Percentiles rank a stretch among this genome's conserved stretches.
Evolutionary conservation across 192 early-diverging fungal genomes (phyloP).

Genomic region (Coemansia aciculifera): DNA sequence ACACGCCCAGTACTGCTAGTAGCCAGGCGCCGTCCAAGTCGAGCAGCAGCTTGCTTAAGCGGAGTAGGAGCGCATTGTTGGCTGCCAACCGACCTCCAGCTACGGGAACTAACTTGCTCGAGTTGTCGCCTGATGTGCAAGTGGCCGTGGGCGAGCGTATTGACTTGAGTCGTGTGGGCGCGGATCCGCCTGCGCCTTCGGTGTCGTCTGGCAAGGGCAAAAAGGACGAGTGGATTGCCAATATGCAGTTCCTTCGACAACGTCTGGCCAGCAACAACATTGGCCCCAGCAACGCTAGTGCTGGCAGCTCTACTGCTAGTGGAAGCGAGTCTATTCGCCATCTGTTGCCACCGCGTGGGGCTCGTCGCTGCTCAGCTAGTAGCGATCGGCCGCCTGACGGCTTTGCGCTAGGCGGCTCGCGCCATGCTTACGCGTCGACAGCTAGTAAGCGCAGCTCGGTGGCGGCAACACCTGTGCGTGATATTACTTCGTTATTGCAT

Average conservation of each 20-base stretch:
- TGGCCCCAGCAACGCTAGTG: not conserved
- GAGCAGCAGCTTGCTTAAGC: slow-evolving; percentile 16
- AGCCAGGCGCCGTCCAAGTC: slow-evolving; percentile 1
- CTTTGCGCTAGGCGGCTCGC: not conserved
- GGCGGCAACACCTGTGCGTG: not conserved
- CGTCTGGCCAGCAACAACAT: slow-evolving; percentile 28
- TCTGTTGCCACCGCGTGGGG: not conserved
- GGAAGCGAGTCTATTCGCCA: not conserved
- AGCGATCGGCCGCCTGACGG: not conserved
- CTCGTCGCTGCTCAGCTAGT: not conserved
- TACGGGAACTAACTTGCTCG: slow-evolving; percentile 3
- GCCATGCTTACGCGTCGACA: not conserved
- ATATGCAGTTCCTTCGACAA: slow-evolving; percentile 43
- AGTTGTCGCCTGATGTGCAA: slow-evolving; percentile 25
- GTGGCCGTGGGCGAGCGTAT: slow-evolving; percentile 29
- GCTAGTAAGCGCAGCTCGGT: slow-evolving; percentile 3
- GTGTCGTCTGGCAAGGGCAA: slow-evolving; percentile 12
- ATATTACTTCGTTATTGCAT: not conserved
- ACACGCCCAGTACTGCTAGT: not conserved
- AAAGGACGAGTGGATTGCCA: slow-evolving; percentile 51
- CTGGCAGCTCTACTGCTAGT: not conserved
- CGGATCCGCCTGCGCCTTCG: not conserved
- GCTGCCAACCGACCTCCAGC: not conserved
- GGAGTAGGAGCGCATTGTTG: slow-evolving; percentile 24
- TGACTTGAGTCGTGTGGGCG: slow-evolving; percentile 4